Evolutionary conservation across 768 basidiomycete genomes (phyloP).

Genomic region (Mycena indigotica): DNA sequence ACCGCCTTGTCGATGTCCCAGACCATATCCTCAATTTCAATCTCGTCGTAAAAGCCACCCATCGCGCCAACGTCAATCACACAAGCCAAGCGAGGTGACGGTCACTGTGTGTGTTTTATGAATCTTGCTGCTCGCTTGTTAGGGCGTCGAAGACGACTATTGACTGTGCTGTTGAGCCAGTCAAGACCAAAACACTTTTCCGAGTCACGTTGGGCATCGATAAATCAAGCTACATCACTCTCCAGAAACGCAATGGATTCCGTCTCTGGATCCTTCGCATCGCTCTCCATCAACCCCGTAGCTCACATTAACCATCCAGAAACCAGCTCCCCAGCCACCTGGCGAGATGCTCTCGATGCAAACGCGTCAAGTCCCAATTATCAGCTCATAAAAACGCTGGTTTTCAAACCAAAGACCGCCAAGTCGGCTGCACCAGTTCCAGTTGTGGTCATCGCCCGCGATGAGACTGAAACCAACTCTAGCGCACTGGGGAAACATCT

Average conservation of each 20-base stretch:
- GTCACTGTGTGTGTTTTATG: not conserved
- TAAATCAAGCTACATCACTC: conserved; percentile 22
- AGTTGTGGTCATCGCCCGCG: conserved; percentile 83
- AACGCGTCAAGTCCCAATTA: conserved; percentile 49
- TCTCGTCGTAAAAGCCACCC: conserved; percentile 93
- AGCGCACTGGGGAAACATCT: conserved; percentile 76
- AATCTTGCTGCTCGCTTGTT: not conserved
- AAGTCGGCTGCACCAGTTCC: conserved; percentile 84
- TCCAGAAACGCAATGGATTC: conserved; percentile 41
- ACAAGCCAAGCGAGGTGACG: not conserved
- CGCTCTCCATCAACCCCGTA: conserved; percentile 57
- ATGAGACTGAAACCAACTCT: conserved; percentile 82
- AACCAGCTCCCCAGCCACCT: conserved; percentile 70
- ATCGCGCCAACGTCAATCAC: conserved; percentile 36
- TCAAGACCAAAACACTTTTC: conserved; percentile 32
- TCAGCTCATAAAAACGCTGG: conserved; percentile 80
- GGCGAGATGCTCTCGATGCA: conserved; percentile 72
- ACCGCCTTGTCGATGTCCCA: conserved; percentile 84
- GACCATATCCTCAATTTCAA: conserved; percentile 95
- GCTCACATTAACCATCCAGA: conserved; percentile 58
- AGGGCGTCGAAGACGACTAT: not conserved
- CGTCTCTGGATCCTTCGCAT: conserved; percentile 46
- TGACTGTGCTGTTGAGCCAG: conserved; percentile 2
- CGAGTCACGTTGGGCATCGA: conserved; percentile 38
- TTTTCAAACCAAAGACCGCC: conserved; percentile 97